Conservation (phyloP, 805 yeast genomes). For the Kuraishia ogatae region DNA sequence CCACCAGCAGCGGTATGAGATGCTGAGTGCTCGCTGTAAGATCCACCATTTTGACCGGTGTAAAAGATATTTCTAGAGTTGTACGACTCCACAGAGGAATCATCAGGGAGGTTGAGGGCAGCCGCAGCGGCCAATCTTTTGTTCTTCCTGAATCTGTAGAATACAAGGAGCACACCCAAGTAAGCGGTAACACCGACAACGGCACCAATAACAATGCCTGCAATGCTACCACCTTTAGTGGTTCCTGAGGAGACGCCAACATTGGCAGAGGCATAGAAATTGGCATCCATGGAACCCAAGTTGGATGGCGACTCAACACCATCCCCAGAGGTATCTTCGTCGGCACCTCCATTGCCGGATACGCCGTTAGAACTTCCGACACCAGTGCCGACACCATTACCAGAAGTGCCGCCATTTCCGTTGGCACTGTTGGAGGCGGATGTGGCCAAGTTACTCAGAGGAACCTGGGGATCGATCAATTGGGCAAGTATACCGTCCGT, state of each 20-base stretch:
- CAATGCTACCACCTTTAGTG: slow-evolving; percentile 32
- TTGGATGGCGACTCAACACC: slow-evolving; percentile 3
- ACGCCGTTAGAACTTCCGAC: neutral
- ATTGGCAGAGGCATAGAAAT: slow-evolving; percentile 8
- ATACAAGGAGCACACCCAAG: slow-evolving; percentile 48
- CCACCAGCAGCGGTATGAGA: neutral
- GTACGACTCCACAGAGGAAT: neutral
- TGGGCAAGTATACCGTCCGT: slow-evolving; percentile 50
- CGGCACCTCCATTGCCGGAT: slow-evolving; percentile 15
- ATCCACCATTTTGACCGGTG: neutral
- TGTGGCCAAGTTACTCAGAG: slow-evolving; percentile 27
- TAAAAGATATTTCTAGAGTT: neutral
- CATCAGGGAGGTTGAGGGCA: neutral
- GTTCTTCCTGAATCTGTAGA: slow-evolving; percentile 34
- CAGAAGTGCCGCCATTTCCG: neutral
- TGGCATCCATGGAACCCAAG: slow-evolving; percentile 20
- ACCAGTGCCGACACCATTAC: neutral
- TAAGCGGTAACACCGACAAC: slow-evolving; percentile 67
- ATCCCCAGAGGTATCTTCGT: slow-evolving; percentile 3
- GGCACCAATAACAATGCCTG: slow-evolving; percentile 80
- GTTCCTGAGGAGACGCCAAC: slow-evolving; percentile 14
- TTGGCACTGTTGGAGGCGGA: neutral
- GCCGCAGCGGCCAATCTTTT: slow-evolving; percentile 8
- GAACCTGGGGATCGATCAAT: slow-evolving; percentile 67
- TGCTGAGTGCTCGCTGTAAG: neutral